Evolutionary conservation across 371 early-diverging fungal genomes (phyloP).

Genomic region (Mucor circinelloides): DNA sequence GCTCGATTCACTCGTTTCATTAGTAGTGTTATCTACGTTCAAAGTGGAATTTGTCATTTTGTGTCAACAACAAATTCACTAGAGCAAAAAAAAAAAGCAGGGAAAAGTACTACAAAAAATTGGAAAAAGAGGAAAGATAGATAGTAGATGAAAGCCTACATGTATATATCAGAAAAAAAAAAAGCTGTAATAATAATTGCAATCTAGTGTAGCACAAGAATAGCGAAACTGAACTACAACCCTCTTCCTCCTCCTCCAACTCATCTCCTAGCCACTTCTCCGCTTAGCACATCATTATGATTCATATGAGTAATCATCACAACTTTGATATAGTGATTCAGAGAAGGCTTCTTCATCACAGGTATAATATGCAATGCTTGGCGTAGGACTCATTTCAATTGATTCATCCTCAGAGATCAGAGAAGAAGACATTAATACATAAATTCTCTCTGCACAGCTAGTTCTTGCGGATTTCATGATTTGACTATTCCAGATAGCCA

Average conservation of each 20-base stretch:
- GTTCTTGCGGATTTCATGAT: neutral
- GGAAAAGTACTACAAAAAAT: neutral
- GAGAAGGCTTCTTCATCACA: neutral
- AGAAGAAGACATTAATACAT: neutral
- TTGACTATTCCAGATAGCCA: neutral
- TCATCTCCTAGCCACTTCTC: neutral
- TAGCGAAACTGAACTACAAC: neutral
- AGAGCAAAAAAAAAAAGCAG: neutral
- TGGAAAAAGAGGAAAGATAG: neutral
- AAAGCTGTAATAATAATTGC: neutral
- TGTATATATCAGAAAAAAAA: neutral
- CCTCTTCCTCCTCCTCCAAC: neutral
- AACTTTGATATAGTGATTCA: neutral
- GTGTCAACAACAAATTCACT: neutral
- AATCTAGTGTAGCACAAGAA: neutral
- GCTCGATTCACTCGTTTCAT: slow-evolving; percentile 4
- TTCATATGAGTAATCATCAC: neutral
- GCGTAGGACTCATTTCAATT: neutral
- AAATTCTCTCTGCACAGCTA: neutral
- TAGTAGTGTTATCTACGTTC: slow-evolving; percentile 10
- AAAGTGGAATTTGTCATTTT: neutral
- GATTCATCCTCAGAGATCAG: neutral
- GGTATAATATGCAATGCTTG: neutral
- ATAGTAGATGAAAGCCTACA: neutral
- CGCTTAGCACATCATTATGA: slow-evolving; percentile 1